Evolutionary conservation across 441 rosid genomes (phyloP), one percentile per base, ranked within the genome.

Genomic region (Croton setiger): DNA sequence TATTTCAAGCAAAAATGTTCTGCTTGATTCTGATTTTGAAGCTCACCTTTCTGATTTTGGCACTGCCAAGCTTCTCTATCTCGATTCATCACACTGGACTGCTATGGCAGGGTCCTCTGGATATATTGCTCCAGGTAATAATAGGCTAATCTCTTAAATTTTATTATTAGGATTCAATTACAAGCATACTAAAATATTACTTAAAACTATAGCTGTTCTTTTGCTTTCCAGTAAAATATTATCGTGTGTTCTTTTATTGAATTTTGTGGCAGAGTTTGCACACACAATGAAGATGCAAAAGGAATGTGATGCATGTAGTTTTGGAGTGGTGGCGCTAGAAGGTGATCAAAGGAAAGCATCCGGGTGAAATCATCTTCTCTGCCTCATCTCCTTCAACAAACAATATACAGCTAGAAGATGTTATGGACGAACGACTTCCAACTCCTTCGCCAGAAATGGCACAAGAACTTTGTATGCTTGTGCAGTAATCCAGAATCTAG

Each of bases 261-360:
- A 13, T 13, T 47, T 47, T 1, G 15, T 49, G 41, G 67, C 76
- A 82, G 81, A 82, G 64, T 71, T 75, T 31, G 78, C 85, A 0
- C 78, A 78, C 74, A 82, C 78, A 5, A 81, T 59, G 78, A 72
- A 74, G 54, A 76, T 78, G 20, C 79, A 74, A 0, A 74, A 83
- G 33, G 76, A 83, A 60, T 76, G 79, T 3, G 84, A 85, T 43
- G 74, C 80, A 17, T 79, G 79, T 58, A 81, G 84, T 39, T 83
- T 81, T 0, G 82, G 87, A 15, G 79, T 78, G 13, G 17, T 83
- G 36, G 56, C 66, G 5, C 12, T 81, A 4, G 78, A 83, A 70
- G 70, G 70, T 83, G 11, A 64, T 83, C 0, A 55, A 45, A 35
- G 84, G 85, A 15, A 27, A 48, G n/a, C 81, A 83, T 64, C 85